These are phyloP conservation scores for Colletotrichum sp. DNA, from an alignment of 2,329 filamentous ascomycete species.

Conservation along the genomic window DNA sequence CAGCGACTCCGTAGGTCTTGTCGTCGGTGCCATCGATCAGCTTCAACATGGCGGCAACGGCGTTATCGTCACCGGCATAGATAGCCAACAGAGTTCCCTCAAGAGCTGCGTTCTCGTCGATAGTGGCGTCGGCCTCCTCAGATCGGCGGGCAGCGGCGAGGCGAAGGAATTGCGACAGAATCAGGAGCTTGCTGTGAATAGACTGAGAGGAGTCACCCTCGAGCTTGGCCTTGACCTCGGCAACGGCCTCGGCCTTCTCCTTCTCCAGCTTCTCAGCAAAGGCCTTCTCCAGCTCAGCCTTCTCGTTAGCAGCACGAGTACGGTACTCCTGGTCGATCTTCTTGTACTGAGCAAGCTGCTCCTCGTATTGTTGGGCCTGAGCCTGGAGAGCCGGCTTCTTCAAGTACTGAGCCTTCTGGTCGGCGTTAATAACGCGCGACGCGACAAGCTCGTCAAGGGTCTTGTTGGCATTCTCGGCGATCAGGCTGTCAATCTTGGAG, in stretches of 20 bases:
- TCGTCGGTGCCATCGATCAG: constrained; percentile 77
- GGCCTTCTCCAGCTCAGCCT: constrained; percentile 64
- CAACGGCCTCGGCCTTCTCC: constrained; percentile 58
- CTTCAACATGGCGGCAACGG: constrained; percentile 77
- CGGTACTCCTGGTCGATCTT: constrained; percentile 78
- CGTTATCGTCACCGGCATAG: constrained; percentile 78
- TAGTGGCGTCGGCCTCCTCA: constrained; percentile 67
- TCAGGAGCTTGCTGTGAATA: constrained; percentile 69
- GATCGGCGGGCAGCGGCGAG: constrained; percentile 78
- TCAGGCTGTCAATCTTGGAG: constrained; percentile 73
- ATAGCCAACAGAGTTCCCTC: constrained; percentile 81
- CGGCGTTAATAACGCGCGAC: constrained; percentile 76
- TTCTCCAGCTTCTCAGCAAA: constrained; percentile 57
- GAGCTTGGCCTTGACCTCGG: constrained; percentile 60
- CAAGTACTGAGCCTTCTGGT: constrained; percentile 77
- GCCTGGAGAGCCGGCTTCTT: constrained; percentile 78
- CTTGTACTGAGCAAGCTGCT: constrained; percentile 76
- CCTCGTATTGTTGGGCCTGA: constrained; percentile 73
- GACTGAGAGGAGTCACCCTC: constrained; percentile 57
- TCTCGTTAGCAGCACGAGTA: constrained; percentile 60
- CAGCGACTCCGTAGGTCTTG: constrained; percentile 66
- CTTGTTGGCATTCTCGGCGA: constrained; percentile 73
- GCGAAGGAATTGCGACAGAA: constrained; percentile 80
- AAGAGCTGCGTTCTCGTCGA: constrained; percentile 80
- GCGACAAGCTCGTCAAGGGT: constrained; percentile 76